These are phyloP conservation scores for Colletotrichum musicola DNA, from an alignment of 2,329 filamentous ascomycete species.

Conservation along the genomic window DNA sequence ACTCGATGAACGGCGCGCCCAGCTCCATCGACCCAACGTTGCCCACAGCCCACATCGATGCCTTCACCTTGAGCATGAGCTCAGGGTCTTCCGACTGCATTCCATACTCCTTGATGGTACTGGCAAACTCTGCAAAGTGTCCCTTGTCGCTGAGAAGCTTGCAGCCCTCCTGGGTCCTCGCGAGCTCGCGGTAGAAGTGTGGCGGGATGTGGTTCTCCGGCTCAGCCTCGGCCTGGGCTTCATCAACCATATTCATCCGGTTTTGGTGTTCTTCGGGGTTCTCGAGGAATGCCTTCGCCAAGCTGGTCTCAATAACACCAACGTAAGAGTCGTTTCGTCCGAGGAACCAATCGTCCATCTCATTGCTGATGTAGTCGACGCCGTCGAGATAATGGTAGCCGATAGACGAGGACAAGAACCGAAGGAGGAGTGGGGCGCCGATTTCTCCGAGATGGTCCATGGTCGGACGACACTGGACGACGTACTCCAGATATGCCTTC, in stretches of 20 bases:
- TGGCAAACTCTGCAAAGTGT: constrained; percentile 93
- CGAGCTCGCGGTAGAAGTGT: constrained; percentile 96
- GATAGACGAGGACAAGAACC: constrained; percentile 95
- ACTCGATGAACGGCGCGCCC: constrained; percentile 92
- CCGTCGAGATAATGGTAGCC: constrained; percentile 98
- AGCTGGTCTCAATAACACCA: constrained; percentile 91
- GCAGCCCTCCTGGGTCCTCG: constrained; percentile 92
- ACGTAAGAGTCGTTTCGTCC: constrained; percentile 98
- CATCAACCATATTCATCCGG: constrained; percentile 70
- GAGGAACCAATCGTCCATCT: constrained; percentile 99
- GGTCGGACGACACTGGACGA: constrained; percentile 94
- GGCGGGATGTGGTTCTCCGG: constrained; percentile 84
- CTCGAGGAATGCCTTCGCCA: constrained; percentile 86
- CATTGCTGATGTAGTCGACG: constrained; percentile 97
- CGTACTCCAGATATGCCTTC: constrained; percentile 90
- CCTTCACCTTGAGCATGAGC: constrained; percentile 92
- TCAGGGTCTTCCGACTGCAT: constrained; percentile 89
- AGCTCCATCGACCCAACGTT: constrained; percentile 99
- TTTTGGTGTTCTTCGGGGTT: constrained; percentile 69
- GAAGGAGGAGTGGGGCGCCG: constrained; percentile 89
- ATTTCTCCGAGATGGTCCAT: constrained; percentile 97
- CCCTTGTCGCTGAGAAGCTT: constrained; percentile 91
- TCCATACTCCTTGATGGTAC: constrained; percentile 88
- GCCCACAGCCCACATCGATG: constrained; percentile 96
- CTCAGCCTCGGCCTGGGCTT: constrained; percentile 67